Evolutionary conservation across 371 early-diverging fungal genomes (phyloP).

Genomic region (Mycotypha africana): DNA sequence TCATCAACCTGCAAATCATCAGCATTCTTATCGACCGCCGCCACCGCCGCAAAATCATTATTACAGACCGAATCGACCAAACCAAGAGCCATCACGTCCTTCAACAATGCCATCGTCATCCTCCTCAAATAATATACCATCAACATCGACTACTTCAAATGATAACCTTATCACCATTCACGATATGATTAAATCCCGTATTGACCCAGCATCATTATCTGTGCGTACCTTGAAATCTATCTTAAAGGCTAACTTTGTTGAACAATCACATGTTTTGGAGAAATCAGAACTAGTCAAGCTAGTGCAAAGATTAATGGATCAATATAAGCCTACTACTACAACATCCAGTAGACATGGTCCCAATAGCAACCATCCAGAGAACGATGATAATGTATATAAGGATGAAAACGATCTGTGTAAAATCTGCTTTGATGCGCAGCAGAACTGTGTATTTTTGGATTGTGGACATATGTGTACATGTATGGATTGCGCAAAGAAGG

Average conservation of each 20-base stretch:
- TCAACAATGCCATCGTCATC: background rate
- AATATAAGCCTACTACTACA: constrained; percentile 17
- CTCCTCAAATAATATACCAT: background rate
- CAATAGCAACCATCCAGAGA: too few species aligned
- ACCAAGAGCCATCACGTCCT: background rate
- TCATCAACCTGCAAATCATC: background rate
- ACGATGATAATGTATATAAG: background rate
- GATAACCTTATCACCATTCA: constrained; percentile 19
- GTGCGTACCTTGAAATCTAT: constrained; percentile 47
- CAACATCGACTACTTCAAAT: constrained; percentile 1
- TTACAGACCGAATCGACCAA: background rate
- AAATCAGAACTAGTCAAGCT: constrained; percentile 47
- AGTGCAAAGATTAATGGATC: constrained; percentile 41
- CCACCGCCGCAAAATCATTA: too few species aligned
- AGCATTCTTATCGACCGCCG: background rate
- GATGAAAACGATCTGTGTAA: constrained; percentile 45
- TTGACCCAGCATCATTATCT: constrained; percentile 43
- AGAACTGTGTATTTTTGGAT: constrained; percentile 56
- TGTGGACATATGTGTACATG: constrained; percentile 61
- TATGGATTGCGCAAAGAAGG: constrained; percentile 56
- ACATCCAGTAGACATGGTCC: constrained; percentile 1
- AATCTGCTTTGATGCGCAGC: constrained; percentile 55
- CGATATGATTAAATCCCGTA: constrained; percentile 27
- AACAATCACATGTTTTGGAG: constrained; percentile 42
- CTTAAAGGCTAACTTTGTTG: constrained; percentile 45